Conservation (phyloP, 2,329 filamentous ascomycete genomes). For the Diaporthe capsici region DNA sequence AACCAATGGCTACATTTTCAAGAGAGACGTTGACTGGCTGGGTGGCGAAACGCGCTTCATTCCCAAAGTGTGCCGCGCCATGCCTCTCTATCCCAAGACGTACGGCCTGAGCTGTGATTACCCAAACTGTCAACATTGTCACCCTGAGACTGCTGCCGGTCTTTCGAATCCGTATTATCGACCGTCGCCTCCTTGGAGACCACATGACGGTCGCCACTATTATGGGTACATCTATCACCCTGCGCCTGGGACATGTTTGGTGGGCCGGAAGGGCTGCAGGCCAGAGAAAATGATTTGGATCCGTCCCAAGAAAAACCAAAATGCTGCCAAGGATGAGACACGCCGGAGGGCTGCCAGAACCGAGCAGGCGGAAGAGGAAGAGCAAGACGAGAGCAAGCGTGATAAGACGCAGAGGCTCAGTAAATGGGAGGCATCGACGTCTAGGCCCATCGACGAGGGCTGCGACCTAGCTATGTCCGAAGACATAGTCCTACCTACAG, state of each 20-base stretch:
- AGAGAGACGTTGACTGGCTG: not conserved
- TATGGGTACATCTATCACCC: not conserved
- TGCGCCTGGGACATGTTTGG: not conserved
- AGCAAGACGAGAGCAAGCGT: not conserved
- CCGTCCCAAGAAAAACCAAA: not conserved
- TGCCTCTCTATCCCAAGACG: slow-evolving; percentile 14
- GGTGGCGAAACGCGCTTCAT: not conserved
- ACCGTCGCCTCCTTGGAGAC: fast-evolving
- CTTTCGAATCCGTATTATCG: not conserved
- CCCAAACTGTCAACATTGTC: not conserved
- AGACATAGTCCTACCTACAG: not conserved
- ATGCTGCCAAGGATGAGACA: not conserved
- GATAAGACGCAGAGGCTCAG: not conserved
- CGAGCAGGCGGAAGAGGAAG: not conserved
- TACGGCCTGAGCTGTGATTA: slow-evolving; percentile 7
- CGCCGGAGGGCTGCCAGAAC: not conserved
- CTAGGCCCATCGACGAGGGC: not conserved
- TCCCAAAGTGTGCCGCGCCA: slow-evolving; percentile 3
- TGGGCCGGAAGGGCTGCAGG: not conserved
- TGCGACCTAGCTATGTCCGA: not conserved
- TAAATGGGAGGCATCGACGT: slow-evolving; percentile 18
- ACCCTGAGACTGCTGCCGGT: not conserved
- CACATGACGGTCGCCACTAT: too few species aligned
- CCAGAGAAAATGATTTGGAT: slow-evolving; percentile 15
- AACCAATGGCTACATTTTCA: slow-evolving; percentile 19